These are phyloP conservation scores for Oryza rufipogon DNA, from an alignment of 176 grass and related monocot species.

Conservation along the genomic window DNA sequence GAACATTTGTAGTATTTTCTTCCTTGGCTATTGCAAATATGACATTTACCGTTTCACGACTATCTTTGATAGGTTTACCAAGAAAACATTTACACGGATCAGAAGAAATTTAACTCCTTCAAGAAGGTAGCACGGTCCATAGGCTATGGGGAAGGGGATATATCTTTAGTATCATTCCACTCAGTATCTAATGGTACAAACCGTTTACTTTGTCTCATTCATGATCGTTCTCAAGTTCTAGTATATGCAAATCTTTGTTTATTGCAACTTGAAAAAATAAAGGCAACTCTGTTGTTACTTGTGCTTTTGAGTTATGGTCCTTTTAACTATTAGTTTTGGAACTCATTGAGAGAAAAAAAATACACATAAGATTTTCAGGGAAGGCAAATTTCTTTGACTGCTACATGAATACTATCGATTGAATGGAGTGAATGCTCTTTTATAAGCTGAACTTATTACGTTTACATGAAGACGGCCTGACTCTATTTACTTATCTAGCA, in stretches of 20 bases:
- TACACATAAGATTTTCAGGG: background rate
- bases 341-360: background rate
- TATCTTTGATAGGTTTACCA: conserved; percentile 73
- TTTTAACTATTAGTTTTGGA: background rate
- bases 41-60: conserved; percentile 22
- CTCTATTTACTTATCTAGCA: background rate
- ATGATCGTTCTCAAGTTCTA: background rate
- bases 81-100: conserved; percentile 64
- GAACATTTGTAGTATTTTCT: background rate
- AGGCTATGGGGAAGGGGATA: conserved; percentile 61
- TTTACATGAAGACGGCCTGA: background rate
- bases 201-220: conserved; percentile 4
- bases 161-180: conserved; percentile 71
- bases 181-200: conserved; percentile 75
- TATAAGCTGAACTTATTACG: background rate
- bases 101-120: conserved; percentile 87
- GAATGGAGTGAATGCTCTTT: background rate
- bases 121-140: conserved; percentile 82
- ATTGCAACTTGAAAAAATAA: too few relatives aligned
- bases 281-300: too few relatives aligned
- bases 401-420: background rate
- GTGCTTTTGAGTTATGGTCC: too few relatives aligned
- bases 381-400: background rate
- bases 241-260: too few relatives aligned
- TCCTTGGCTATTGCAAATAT: background rate